Percentiles rank a stretch among this genome's conserved stretches.
Conservation (phyloP, 768 basidiomycete genomes). For the Xerocomellus dryophilus region DNA sequence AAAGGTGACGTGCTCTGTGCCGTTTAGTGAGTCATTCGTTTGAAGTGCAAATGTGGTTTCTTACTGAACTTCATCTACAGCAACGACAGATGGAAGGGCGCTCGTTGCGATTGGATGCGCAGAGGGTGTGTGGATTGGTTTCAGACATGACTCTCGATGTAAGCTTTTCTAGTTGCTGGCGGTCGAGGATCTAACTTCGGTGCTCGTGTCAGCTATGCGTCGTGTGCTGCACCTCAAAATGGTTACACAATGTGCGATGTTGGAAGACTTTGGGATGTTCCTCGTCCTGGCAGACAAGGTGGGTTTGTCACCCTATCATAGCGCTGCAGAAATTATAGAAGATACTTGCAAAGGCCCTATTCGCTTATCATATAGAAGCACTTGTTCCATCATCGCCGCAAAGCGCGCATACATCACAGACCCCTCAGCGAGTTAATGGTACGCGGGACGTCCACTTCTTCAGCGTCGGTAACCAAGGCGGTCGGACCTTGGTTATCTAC, state of each 20-base stretch:
- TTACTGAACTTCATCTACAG: slow-evolving; percentile 38
- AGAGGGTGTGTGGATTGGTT: slow-evolving; percentile 95
- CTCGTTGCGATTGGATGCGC: slow-evolving; percentile 93
- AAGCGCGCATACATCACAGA: slow-evolving; percentile 63
- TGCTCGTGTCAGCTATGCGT: slow-evolving; percentile 62
- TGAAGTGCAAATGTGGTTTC: background rate
- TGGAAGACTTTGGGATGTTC: slow-evolving; percentile 96
- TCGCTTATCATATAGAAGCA: slow-evolving; percentile 95
- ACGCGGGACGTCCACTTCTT: slow-evolving; percentile 95
- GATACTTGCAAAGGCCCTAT: slow-evolving; percentile 55
- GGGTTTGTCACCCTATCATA: background rate
- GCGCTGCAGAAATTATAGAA: background rate
- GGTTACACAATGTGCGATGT: slow-evolving; percentile 93
- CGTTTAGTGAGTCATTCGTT: slow-evolving; percentile 61
- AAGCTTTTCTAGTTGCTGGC: slow-evolving; percentile 6
- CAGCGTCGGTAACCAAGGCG: slow-evolving; percentile 83
- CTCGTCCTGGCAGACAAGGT: slow-evolving; percentile 93
- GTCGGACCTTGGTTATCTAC: slow-evolving; percentile 87
- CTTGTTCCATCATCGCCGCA: slow-evolving; percentile 85
- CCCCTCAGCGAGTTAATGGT: slow-evolving; percentile 87
- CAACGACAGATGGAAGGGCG: slow-evolving; percentile 77
- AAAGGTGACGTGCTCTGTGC: slow-evolving; percentile 92
- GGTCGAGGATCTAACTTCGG: slow-evolving; percentile 4
- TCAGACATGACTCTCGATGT: slow-evolving; percentile 86
- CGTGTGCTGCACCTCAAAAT: slow-evolving; percentile 91